Base-by-base conservation (phyloP, 1,139 yeast genomes). In the Maudiozyma humilis region DNA sequence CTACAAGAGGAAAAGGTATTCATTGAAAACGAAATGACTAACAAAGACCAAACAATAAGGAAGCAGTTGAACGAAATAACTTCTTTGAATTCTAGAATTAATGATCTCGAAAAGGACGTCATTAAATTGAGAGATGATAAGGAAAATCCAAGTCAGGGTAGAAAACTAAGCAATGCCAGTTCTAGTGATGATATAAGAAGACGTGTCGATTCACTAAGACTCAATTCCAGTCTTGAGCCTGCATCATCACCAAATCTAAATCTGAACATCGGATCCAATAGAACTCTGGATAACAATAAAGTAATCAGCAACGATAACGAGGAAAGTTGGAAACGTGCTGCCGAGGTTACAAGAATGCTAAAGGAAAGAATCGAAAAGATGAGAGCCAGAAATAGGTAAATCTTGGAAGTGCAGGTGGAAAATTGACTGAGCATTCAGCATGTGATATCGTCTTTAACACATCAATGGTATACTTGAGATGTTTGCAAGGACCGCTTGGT, bases 271-370 rank as follows among this genome's bases (percentile, higher is more conserved):
- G 44, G 14, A 35, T 18, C 32, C 4, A 31, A 41, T n/a, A 38
- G 43, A 29, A 56, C 15, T 2, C 10, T 50, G 2, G 50, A 50
- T 7, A 47, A 40, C 32, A 32, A 44, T 13, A 56, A 71, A 34
- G 50, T 57, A 15, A 73, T 72, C 6, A 17, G 16, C 7, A 29
- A 19, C 25, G 45, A 38, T 12, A 43, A 43, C 43, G 86, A 79
- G 52, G 94, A 84, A 47, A 79, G 82, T 54, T 88, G 96, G 96
- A 77, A 75, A 56, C 75, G 91, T 42, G 96, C 96, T 0, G 91
- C 93, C 0, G 95, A 85, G 53, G 93, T 87, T 13, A 88, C 96
- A 1, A 77, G 79, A 14, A 93, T 84, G 61, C 71, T 85, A 58
- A 83, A 83, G 60, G 95, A 88, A 1, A 69, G 96, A 52, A 88